A percentile compares a stretch with the other conserved stretches of the same genome.
Conservation (phyloP, 1,139 yeast genomes). For the Yamadazyma blattariae region DNA sequence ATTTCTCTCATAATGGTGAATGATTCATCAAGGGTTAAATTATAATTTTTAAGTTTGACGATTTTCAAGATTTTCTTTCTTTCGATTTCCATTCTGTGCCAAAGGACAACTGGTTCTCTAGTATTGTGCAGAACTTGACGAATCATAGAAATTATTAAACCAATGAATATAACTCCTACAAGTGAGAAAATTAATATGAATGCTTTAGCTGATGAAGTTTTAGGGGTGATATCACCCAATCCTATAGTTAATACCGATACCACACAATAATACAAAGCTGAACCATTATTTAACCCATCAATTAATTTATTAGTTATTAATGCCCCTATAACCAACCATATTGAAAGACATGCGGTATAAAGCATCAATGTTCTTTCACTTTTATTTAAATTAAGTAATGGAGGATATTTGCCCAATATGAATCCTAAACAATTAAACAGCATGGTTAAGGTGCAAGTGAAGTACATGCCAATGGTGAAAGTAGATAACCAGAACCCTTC, state of each 20-base stretch:
- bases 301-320: slow-evolving; percentile 38
- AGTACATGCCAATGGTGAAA: slow-evolving; percentile 60
- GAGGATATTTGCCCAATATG: slow-evolving; percentile 55
- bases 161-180: slow-evolving; percentile 68
- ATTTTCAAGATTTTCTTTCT: slow-evolving; percentile 17
- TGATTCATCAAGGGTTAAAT: slow-evolving; percentile 35
- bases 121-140: slow-evolving; percentile 60
- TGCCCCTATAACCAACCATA: slow-evolving; percentile 73
- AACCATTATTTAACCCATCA: slow-evolving; percentile 47
- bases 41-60: slow-evolving; percentile 16
- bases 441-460: slow-evolving; percentile 51
- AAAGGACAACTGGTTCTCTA: slow-evolving; percentile 59
- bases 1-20: slow-evolving; percentile 55
- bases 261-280: slow-evolving; percentile 65
- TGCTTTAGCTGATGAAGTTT: slow-evolving; percentile 49
- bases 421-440: slow-evolving; percentile 62
- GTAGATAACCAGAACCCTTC: slow-evolving; percentile 81
- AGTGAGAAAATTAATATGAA: slow-evolving; percentile 61
- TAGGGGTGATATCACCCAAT: slow-evolving; percentile 68
- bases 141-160: slow-evolving; percentile 68
- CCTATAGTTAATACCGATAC: slow-evolving; percentile 79
- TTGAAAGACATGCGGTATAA: slow-evolving; percentile 59
- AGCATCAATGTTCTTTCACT: slow-evolving; percentile 72
- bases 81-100: slow-evolving; percentile 54
- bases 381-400: slow-evolving; percentile 61